Evolutionary conservation across 2,329 filamentous ascomycete genomes (phyloP).

Genomic region (Alternaria burnsii): DNA sequence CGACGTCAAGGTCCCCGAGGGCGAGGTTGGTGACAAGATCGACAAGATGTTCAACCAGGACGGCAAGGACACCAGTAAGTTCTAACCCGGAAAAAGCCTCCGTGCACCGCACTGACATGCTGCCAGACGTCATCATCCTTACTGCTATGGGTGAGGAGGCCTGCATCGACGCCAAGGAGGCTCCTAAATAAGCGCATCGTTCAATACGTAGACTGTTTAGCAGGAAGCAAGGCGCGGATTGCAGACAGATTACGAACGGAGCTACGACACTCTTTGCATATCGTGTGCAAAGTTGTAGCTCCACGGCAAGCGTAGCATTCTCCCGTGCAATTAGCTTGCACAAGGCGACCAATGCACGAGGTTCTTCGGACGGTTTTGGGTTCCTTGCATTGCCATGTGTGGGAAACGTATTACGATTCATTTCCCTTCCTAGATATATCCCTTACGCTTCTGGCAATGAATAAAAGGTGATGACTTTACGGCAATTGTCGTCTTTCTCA

Average conservation of each 20-base stretch:
- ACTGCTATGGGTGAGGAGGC: constrained; percentile 96
- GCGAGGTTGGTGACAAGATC: constrained; percentile 89
- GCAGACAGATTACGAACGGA: constrained; percentile 35
- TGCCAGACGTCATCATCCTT: constrained; percentile 84
- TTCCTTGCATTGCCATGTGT: constrained; percentile 51
- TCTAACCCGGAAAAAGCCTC: background rate
- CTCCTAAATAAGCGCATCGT: constrained; percentile 61
- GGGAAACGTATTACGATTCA: constrained; percentile 49
- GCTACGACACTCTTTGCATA: constrained; percentile 34
- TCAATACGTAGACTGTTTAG: constrained; percentile 38
- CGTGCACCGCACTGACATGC: constrained; percentile 27
- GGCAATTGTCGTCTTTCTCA: constrained; percentile 29
- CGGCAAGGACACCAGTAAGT: constrained; percentile 94
- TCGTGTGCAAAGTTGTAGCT: constrained; percentile 35
- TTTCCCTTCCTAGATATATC: constrained; percentile 46
- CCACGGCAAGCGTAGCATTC: constrained; percentile 42
- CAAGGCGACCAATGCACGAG: constrained; percentile 45
- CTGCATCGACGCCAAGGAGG: constrained; percentile 94
- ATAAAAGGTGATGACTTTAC: constrained; percentile 48
- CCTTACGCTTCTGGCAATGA: constrained; percentile 49
- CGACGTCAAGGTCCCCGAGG: constrained; percentile 92
- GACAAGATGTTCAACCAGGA: constrained; percentile 78
- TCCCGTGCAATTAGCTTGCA: constrained; percentile 39
- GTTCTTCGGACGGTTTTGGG: constrained; percentile 49
- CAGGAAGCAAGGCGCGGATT: constrained; percentile 38